Conservation (phyloP, 352 stramenopile genomes). For the Stramenopiles sp. region DNA sequence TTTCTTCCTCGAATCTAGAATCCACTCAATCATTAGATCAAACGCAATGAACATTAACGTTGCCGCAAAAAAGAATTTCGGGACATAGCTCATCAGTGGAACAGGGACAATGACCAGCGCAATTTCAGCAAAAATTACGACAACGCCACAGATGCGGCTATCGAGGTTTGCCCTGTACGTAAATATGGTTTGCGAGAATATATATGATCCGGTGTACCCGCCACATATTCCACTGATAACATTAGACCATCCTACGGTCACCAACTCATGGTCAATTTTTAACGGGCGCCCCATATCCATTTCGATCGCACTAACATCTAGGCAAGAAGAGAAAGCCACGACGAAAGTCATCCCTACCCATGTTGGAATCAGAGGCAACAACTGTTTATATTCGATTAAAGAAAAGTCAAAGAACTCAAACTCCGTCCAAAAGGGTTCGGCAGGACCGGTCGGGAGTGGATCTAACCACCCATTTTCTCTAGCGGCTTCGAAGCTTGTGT, state of each 20-base stretch:
- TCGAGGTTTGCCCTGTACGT: conserved; percentile 73
- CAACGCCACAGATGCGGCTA: conserved; percentile 60
- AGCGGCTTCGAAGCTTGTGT: not conserved
- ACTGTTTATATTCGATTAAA: conserved; percentile 60
- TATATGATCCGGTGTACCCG: conserved; percentile 94
- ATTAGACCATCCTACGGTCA: conserved; percentile 77
- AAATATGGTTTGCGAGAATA: conserved; percentile 97
- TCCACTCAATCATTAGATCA: conserved; percentile 90
- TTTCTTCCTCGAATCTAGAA: conserved; percentile 54
- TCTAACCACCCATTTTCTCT: not conserved
- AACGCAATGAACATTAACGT: conserved; percentile 89
- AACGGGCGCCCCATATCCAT: conserved; percentile 73
- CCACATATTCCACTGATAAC: conserved; percentile 76
- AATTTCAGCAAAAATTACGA: conserved; percentile 63
- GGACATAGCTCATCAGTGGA: conserved; percentile 77
- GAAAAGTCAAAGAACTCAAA: conserved; percentile 69
- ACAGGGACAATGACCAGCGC: conserved; percentile 63
- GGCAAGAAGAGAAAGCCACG: conserved; percentile 75
- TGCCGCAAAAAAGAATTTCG: conserved; percentile 89
- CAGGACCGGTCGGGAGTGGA: not conserved
- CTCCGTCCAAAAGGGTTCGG: not conserved
- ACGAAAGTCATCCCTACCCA: conserved; percentile 87
- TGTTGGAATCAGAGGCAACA: conserved; percentile 67
- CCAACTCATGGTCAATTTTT: conserved; percentile 76
- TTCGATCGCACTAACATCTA: conserved; percentile 80